Base-by-base conservation (phyloP, 352 stramenopile species). In the Globisporangium radiosum region DNA sequence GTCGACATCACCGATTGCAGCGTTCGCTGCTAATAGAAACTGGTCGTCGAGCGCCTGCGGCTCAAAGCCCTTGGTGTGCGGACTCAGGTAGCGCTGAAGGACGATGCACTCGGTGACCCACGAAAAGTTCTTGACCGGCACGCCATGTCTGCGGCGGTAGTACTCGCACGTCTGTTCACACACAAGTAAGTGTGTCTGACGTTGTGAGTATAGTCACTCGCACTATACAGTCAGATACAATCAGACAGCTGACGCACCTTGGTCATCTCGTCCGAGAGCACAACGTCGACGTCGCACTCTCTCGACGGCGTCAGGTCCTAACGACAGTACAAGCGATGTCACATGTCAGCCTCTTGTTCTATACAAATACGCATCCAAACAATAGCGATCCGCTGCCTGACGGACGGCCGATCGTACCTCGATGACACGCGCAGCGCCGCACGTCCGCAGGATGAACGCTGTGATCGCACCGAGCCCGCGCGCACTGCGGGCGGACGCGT, bases 41-140 rank as follows among this genome's bases (percentile, higher is more conserved):
- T 47, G 14, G 44, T 65, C 11, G n/a, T 55, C 10, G 38, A 66
- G 51, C 4, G 48, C 51, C 38, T 78, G 74, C 33, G 81, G 81
- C 14, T 78, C 59, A 47, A 90, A 91, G 9, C 59, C 49, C 6
- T 61, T 53, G n/a, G 72, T 55, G 14, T 70, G 48, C 0, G 75
- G 72, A 37, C 80, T 65, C 11, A 90, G 4, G 6, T 85, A 68
- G 54, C 63, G 64, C 84, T 90, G 79, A 36, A 88, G 70, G 57
- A 93, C 80, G 55, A 93, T 76, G 59, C 84, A 93, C 57, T 93
- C 84, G 3, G 79, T 89, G 13, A 90, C 76, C 84, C 84, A 93
- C 39, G 80, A 69, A 36, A 89, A 90, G n/a, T 71, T 78, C 58
- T 87, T 88, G 37, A 88, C 64, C 0, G 66, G 63, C 7, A 80